Base-by-base conservation (phyloP, 1,284 basidiomycete genomes). In the Phylloboletellus chloephorus region DNA sequence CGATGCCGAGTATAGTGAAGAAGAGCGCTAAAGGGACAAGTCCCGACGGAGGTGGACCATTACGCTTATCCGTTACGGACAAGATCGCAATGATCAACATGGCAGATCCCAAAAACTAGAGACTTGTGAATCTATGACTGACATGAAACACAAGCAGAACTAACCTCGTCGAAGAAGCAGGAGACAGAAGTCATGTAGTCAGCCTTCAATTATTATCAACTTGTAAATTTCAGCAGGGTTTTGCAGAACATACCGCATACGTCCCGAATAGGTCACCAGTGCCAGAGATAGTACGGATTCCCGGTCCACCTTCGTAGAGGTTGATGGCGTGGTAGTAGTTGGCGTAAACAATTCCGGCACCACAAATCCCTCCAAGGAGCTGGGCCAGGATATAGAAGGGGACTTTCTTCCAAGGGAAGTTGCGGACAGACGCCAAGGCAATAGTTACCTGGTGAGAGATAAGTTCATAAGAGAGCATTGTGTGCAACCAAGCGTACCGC, bases 341-440 rank as follows among this genome's bases (percentile, higher is more conserved):
- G 5, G 72, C 81, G 53, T 90, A 91, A 15, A 85, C 67, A 16
- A 88, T 56, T 1, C 76, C 74, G 12, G 79, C 77, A 12, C 82
- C 88, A 32, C 75, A 67, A 12, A 87, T 58, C 2, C 69, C 87
- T 24, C 88, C 89, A 19, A 89, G 58, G 7, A 83, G 48, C 60
- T 92, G 88, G 0, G 83, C 75, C 26, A 78, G 53, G 37, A 88
- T 74, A 56, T 83, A 92, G 50, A 56, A 67, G 0, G 85, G 82
- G 0, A 89, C 83, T 57, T 89, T 90, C 46, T 72, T 74, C 77
- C 79, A 82, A 1, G 89, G 84, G 61, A 92, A 90, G 37, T 71
- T 72, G 43, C 88, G 77, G 54, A 79, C 78, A 5, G 77, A 67
- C 1, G 83, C 83, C 32, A 88, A 53, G 5, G 78, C 70, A 25